These are phyloP conservation scores for Ilex paraguariensis DNA, from an alignment of 305 asterid species.

Conservation along the genomic window DNA sequence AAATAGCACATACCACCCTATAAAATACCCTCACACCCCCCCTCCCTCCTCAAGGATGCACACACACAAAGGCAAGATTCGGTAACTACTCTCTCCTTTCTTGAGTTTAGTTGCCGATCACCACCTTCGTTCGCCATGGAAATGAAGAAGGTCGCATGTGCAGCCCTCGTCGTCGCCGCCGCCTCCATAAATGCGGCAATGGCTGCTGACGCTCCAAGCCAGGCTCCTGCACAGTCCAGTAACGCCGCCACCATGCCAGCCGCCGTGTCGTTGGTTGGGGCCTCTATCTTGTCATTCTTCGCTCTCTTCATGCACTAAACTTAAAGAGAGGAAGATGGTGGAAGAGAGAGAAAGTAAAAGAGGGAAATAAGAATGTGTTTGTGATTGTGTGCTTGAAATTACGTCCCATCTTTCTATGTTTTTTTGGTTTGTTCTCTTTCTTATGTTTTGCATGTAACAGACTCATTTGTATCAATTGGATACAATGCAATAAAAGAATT, in stretches of 20 bases:
- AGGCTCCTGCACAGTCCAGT: not conserved
- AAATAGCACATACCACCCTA: not conserved
- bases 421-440: not conserved
- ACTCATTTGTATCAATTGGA: not conserved
- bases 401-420: too few species aligned
- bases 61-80: too few species aligned
- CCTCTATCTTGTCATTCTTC: constrained; percentile 39
- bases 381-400: not conserved
- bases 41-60: not conserved
- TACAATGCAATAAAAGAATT: not conserved
- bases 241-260: constrained; percentile 36
- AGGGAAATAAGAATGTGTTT: not conserved
- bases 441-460: not conserved
- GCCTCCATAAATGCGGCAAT: constrained; percentile 13
- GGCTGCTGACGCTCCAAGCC: not conserved
- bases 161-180: constrained; percentile 17
- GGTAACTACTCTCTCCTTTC: too few species aligned
- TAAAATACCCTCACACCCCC: not conserved
- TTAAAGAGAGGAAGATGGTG: not conserved
- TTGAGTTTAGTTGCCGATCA: constrained; percentile 13
- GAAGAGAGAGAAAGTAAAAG: not conserved
- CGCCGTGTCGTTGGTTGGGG: constrained; percentile 34
- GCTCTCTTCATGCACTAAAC: constrained; percentile 33
- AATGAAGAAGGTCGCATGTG: constrained; percentile 37
- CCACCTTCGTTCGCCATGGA: constrained; percentile 12